phyloP scores from a whole-genome alignment of 306 rosid species.

The Prunus davidiana region DNA sequence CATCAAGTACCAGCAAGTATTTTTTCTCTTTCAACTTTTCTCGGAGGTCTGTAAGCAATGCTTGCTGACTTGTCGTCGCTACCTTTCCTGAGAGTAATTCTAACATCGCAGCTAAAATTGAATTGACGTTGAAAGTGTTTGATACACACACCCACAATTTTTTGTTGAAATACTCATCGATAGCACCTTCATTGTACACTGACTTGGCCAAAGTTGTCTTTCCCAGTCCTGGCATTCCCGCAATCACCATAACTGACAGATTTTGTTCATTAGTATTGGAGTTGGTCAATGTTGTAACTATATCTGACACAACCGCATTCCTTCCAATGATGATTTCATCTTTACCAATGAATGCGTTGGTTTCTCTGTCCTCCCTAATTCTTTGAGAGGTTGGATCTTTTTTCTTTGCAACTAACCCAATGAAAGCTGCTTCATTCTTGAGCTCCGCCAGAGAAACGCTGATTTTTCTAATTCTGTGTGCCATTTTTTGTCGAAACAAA shows the following conservation, averaged over 20 bases:
- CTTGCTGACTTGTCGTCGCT: background rate
- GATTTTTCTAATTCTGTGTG: too few relatives aligned
- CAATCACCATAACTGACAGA: background rate
- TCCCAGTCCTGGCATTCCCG: slow-evolving; percentile 22
- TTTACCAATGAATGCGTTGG: too few relatives aligned
- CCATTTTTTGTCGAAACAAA: too few relatives aligned
- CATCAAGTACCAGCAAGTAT: slow-evolving; percentile 25
- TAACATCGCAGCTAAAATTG: too few relatives aligned
- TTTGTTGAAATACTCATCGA: too few relatives aligned
- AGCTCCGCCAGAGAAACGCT: too few relatives aligned
- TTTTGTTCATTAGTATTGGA: background rate
- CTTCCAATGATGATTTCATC: too few relatives aligned
- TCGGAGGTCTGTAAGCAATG: background rate
- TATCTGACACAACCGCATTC: background rate
- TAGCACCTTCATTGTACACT: background rate
- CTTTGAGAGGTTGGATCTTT: too few relatives aligned
- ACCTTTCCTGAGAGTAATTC: too few relatives aligned
- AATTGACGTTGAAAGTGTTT: background rate
- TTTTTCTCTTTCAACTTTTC: slow-evolving; percentile 5
- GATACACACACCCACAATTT: slow-evolving; percentile 26
- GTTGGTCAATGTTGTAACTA: background rate
- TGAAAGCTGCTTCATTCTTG: too few relatives aligned
- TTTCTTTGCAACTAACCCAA: too few relatives aligned
- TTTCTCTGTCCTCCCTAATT: too few relatives aligned
- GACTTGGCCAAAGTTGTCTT: slow-evolving; percentile 18